phyloP scores from a whole-genome alignment of 352 stramenopile genomes.

The Phytophthora niederhauseri region DNA sequence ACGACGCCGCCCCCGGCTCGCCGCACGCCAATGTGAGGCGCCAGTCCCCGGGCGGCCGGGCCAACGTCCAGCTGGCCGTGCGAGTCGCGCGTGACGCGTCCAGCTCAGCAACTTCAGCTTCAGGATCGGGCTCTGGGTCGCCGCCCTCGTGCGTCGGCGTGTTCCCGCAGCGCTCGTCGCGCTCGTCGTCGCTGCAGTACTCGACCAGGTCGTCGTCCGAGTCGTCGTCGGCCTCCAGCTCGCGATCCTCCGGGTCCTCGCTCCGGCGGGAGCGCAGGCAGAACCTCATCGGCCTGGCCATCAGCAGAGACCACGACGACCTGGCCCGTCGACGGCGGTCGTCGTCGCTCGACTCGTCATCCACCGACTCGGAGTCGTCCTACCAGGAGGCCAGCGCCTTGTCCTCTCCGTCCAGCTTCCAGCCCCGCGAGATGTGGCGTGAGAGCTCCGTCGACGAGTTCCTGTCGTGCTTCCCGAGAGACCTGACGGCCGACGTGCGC shows the following conservation, averaged over 20 bases:
- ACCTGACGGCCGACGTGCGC: constrained; percentile 54
- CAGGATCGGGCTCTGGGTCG: neutral
- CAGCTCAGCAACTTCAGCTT: neutral
- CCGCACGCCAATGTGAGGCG: constrained; percentile 22
- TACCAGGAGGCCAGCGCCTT: neutral
- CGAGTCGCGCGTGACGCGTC: constrained; percentile 29
- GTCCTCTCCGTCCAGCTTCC: neutral
- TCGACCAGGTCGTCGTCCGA: constrained; percentile 31
- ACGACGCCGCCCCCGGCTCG: neutral
- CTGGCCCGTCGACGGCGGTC: constrained; percentile 2
- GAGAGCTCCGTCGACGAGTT: constrained; percentile 49
- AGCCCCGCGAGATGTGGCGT: constrained; percentile 27
- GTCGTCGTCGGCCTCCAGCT: constrained; percentile 16
- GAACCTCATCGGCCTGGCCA: neutral
- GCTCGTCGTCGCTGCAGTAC: constrained; percentile 39
- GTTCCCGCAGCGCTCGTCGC: constrained; percentile 38
- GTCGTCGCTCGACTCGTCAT: constrained; percentile 21
- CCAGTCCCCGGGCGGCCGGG: constrained; percentile 40
- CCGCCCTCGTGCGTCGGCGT: constrained; percentile 26
- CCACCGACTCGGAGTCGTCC: constrained; percentile 7
- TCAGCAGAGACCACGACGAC: constrained; percentile 16
- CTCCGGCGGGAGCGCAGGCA: constrained; percentile 13
- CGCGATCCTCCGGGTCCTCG: constrained; percentile 23
- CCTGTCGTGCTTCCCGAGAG: constrained; percentile 37
- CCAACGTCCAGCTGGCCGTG: constrained; percentile 50